Evolutionary conservation across 176 grass and related monocot genomes (phyloP).

Genomic region (Oryza australiensis): DNA sequence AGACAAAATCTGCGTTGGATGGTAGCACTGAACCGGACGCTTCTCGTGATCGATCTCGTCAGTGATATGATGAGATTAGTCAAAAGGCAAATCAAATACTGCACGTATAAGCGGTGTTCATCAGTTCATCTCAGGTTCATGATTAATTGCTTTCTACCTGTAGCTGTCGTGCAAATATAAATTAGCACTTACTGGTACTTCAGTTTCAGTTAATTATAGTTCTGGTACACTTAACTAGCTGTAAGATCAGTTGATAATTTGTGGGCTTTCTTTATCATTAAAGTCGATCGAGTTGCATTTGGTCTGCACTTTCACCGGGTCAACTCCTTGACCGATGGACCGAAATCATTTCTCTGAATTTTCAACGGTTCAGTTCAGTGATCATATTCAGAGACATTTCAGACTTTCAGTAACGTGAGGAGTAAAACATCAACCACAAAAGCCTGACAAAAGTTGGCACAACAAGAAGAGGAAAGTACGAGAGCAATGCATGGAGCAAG

Average conservation of each 20-base stretch:
- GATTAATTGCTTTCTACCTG: not conserved
- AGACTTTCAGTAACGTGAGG: not conserved
- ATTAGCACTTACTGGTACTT: not conserved
- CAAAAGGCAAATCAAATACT: not conserved
- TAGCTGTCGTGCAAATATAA: not conserved
- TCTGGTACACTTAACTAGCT: not conserved
- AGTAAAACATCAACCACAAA: not conserved
- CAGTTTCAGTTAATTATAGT: not conserved
- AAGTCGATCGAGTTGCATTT: not conserved
- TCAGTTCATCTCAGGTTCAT: conserved; percentile 1
- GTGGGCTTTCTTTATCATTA: not conserved
- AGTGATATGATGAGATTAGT: not conserved
- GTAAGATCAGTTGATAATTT: not conserved
- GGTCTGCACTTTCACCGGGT: conserved; percentile 18
- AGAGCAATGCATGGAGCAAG: conserved; percentile 35
- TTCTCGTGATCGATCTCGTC: conserved; percentile 9
- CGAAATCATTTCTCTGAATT: not conserved
- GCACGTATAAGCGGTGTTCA: not conserved
- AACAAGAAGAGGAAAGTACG: conserved; percentile 22
- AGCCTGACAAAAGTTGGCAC: not conserved
- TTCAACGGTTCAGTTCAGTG: not conserved
- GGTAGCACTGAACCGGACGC: not conserved
- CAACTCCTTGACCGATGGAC: conserved; percentile 29
- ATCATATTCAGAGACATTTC: not conserved
- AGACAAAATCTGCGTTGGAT: not conserved